Percentiles rank a stretch among this genome's conserved stretches.
phyloP scores from a whole-genome alignment of 176 grass and related monocot species.

The Areca catechu region DNA sequence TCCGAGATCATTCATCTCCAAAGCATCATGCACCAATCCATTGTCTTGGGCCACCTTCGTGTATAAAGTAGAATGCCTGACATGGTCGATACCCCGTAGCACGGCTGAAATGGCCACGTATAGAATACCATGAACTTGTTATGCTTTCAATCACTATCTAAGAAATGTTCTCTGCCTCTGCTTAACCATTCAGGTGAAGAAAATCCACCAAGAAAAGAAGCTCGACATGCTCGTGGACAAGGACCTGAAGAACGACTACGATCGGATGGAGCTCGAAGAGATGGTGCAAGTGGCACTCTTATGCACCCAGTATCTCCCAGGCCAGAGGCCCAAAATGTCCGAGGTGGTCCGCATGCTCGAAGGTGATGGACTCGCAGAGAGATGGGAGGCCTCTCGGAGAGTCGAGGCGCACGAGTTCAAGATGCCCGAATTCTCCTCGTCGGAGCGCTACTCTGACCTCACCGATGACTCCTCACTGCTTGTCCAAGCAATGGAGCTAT shows the following conservation, averaged over 20 bases:
- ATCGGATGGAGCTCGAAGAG: slow-evolving; percentile 69
- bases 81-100: no score
- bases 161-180: no score
- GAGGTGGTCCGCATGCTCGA: slow-evolving; percentile 83
- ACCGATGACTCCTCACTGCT: no score
- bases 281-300: slow-evolving; percentile 75
- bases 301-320: slow-evolving; percentile 73
- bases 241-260: slow-evolving; percentile 46
- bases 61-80: no score
- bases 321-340: slow-evolving; percentile 65
- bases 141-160: no score
- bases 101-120: no score
- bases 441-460: slow-evolving; percentile 42
- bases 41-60: no score
- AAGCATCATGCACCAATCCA: no score
- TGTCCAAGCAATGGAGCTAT: no score
- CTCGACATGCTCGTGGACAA: slow-evolving; percentile 68
- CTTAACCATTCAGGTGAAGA: slow-evolving; percentile 49
- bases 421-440: slow-evolving; percentile 44
- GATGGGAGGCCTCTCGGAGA: slow-evolving; percentile 53
- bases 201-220: slow-evolving; percentile 75
- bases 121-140: no score
- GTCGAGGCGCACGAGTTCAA: slow-evolving; percentile 43
- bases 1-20: no score
- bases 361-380: slow-evolving; percentile 72